Percentiles rank a stretch among this genome's conserved stretches.
Conservation (phyloP, 768 basidiomycete species). For the Filobasidium wieringae region DNA sequence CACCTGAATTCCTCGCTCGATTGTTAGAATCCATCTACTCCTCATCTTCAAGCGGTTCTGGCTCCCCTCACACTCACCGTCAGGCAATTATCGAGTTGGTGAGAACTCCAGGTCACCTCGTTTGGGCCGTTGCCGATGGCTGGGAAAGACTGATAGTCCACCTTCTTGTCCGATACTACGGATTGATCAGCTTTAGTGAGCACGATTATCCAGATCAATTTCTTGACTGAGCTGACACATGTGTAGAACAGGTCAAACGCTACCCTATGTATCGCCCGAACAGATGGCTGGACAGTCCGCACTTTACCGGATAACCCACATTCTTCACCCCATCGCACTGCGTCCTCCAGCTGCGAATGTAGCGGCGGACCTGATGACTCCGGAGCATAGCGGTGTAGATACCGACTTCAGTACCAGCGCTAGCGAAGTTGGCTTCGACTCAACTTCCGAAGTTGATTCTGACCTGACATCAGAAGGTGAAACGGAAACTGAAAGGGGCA, state of each 20-base stretch:
- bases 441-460: background rate
- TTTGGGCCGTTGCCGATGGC: conserved; percentile 28
- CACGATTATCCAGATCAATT: background rate
- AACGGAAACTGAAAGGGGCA: conserved; percentile 5
- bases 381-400: conserved; percentile 25
- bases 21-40: conserved; percentile 12
- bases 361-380: conserved; percentile 21
- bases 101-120: conserved; percentile 32
- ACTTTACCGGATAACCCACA: conserved; percentile 32
- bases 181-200: conserved; percentile 35
- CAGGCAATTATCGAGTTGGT: conserved; percentile 30
- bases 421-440: background rate
- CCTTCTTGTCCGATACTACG: conserved; percentile 32
- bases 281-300: background rate
- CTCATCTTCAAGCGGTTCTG: background rate
- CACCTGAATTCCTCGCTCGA: background rate
- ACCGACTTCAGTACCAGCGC: conserved; percentile 16
- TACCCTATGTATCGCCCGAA: conserved; percentile 7
- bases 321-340: conserved; percentile 23
- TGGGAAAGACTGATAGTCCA: conserved; percentile 36
- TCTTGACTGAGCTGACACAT: background rate
- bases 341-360: conserved; percentile 12
- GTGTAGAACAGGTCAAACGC: conserved; percentile 24
- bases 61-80: background rate
- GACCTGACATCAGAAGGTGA: background rate